Percentiles rank a stretch among this genome's conserved stretches.
phyloP scores from a whole-genome alignment of 1,139 yeast species.

The Meyerozyma guilliermondii region DNA sequence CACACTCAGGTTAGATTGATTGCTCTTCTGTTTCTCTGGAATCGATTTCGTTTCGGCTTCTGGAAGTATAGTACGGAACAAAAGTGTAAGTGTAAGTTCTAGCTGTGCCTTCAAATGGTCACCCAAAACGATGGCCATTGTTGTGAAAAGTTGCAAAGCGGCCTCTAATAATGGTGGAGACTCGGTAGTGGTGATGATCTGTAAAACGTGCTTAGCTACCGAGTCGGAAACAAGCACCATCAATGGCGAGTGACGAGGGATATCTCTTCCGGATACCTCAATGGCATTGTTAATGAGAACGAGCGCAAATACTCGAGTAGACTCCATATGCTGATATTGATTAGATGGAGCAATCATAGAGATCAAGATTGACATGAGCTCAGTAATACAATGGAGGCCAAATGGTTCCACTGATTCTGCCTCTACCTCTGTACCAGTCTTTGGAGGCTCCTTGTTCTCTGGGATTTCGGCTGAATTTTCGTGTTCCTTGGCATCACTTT shows the following conservation, averaged over 20 bases:
- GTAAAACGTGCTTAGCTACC: conserved; percentile 77
- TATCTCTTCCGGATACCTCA: conserved; percentile 71
- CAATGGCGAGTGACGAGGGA: conserved; percentile 63
- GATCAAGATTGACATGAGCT: conserved; percentile 69
- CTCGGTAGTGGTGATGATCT: conserved; percentile 68
- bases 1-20: conserved; percentile 15
- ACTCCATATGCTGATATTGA: conserved; percentile 80
- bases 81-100: conserved; percentile 57
- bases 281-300: conserved; percentile 71
- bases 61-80: conserved; percentile 52
- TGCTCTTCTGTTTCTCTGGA: conserved; percentile 10
- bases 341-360: conserved; percentile 81
- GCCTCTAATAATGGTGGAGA: conserved; percentile 66
- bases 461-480: no score
- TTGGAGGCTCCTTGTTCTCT: background rate
- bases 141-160: conserved; percentile 70
- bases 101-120: conserved; percentile 58
- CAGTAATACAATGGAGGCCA: conserved; percentile 65
- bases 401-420: conserved; percentile 40
- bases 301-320: conserved; percentile 80
- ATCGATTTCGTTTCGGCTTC: conserved; percentile 11
- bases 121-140: conserved; percentile 58
- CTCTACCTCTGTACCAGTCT: background rate
- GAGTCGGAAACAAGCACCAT: conserved; percentile 70
- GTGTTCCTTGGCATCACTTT: no score